Base-by-base conservation (phyloP, 345 rosid genomes). In the Camelina sativa region DNA sequence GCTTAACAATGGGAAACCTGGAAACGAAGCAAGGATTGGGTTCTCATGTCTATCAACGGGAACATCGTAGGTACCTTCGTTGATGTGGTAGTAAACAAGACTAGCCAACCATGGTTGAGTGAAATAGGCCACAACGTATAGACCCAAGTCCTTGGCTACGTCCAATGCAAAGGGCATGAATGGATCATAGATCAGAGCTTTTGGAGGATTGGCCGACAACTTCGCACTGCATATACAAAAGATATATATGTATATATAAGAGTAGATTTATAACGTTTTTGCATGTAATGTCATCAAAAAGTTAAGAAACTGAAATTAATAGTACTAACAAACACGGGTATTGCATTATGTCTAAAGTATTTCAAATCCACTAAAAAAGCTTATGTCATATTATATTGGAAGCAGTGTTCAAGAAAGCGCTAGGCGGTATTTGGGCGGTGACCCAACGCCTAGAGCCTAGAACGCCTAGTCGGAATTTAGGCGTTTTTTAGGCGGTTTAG, bases 161-260 rank as follows among this genome's bases (percentile, higher is more conserved):
- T 84, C 83, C 69, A 82, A 65, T 65, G 68, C 84, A 86, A 86
- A 84, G 3, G 85, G 70, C 81, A 84, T 20, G 23, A 75, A 19
- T 12, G 88, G 77, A 62, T 87, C 88, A 64, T 87, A 84, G 11
- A 85, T 79, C 11, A 87, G 43, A 67, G 76, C 67, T 40, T 65
- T 82, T 0, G 85, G 74, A 34, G 79, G 82, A 44, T 34, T 62
- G 6, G 35, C 56, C 28, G 79, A 67, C 44, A 63, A 60, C 58
- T 56, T 70, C 59, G 71, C 73, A 35, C 80, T 62, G 57, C 50
- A 37, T 46, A n/a, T n/a, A 46, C 51, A 46, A 46, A 19, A 4
- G 19, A 6, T 2, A 9, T 34, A 38, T 37, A 32, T 32, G 0
- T 32, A 32, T 2, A 32, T 6, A 34, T 56, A 19, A 4, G 12